Evolutionary conservation across 2,329 filamentous ascomycete genomes (phyloP).

Genomic region (Rhinocladiella similis): DNA sequence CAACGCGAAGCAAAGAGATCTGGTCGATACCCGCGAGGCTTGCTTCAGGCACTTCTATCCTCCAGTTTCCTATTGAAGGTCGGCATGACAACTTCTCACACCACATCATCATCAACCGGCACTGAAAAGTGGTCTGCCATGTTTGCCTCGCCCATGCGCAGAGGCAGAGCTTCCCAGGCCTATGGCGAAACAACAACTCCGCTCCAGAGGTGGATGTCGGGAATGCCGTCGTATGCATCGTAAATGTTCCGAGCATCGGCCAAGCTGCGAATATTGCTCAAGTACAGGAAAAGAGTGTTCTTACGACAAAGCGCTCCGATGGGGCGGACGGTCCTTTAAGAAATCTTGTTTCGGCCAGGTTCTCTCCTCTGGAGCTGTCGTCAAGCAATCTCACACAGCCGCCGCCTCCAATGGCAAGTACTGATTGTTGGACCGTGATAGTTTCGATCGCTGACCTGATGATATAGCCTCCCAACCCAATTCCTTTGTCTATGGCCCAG

Average conservation of each 20-base stretch:
- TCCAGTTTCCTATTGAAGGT: conserved; percentile 1
- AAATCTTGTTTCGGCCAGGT: conserved; percentile 2
- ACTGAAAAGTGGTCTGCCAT: neutral
- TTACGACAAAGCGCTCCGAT: neutral
- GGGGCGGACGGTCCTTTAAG: neutral
- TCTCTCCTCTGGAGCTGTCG: neutral
- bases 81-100: neutral
- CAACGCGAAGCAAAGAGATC: neutral
- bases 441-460: neutral
- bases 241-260: neutral
- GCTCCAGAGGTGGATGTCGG: conserved; percentile 1
- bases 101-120: neutral
- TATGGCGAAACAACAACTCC: conserved; percentile 3
- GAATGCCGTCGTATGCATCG: conserved; percentile 3
- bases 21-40: neutral
- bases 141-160: neutral
- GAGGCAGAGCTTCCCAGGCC: neutral
- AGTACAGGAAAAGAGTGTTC: conserved; percentile 1
- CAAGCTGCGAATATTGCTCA: neutral
- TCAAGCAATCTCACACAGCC: neutral
- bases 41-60: neutral
- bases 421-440: neutral
- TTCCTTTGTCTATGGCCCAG: neutral
- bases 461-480: neutral
- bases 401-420: neutral